These are phyloP conservation scores for Colletotrichum trifolii DNA, from an alignment of 2,329 filamentous ascomycete genomes.

Conservation along the genomic window DNA sequence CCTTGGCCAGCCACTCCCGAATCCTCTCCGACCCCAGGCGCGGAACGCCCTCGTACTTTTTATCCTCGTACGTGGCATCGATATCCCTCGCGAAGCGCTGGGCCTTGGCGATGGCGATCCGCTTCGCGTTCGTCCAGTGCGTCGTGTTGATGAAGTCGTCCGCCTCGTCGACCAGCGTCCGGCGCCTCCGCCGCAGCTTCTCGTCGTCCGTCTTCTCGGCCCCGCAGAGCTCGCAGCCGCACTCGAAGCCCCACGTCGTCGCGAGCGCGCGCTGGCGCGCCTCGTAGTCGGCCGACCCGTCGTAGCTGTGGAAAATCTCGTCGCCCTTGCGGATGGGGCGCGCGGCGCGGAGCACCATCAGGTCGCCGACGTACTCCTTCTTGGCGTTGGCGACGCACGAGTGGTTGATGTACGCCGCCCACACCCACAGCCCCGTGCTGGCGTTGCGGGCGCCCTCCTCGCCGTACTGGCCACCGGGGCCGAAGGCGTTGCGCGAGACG, in stretches of 20 bases:
- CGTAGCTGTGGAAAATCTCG: conserved; percentile 49
- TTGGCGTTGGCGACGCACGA: conserved; percentile 50
- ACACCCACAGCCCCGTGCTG: conserved; percentile 52
- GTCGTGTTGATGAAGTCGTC: conserved; percentile 37
- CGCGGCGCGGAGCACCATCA: conserved; percentile 51
- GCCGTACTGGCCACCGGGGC: conserved; percentile 42
- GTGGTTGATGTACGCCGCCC: conserved; percentile 55
- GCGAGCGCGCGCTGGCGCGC: conserved; percentile 37
- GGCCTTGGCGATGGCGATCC: conserved; percentile 38
- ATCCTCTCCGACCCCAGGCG: conserved; percentile 38
- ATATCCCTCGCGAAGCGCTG: conserved; percentile 41
- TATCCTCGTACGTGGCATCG: conserved; percentile 43
- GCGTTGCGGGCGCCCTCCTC: conserved; percentile 45
- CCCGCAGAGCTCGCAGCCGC: conserved; percentile 48
- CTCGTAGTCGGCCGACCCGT: conserved; percentile 42
- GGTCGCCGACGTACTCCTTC: conserved; percentile 52
- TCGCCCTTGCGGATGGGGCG: conserved; percentile 46
- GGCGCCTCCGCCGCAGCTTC: conserved; percentile 37
- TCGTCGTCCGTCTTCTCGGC: conserved; percentile 43
- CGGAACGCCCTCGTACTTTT: conserved; percentile 42
- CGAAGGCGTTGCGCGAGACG: conserved; percentile 47
- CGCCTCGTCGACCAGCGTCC: conserved; percentile 38
- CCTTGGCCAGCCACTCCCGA: conserved; percentile 43
- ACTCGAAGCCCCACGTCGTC: conserved; percentile 52
- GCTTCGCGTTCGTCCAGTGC: conserved; percentile 29